A percentile compares a stretch with the other conserved stretches of the same genome.
Conservation (phyloP, 169 alveolate genomes). For the Plasmodium malariae region DNA sequence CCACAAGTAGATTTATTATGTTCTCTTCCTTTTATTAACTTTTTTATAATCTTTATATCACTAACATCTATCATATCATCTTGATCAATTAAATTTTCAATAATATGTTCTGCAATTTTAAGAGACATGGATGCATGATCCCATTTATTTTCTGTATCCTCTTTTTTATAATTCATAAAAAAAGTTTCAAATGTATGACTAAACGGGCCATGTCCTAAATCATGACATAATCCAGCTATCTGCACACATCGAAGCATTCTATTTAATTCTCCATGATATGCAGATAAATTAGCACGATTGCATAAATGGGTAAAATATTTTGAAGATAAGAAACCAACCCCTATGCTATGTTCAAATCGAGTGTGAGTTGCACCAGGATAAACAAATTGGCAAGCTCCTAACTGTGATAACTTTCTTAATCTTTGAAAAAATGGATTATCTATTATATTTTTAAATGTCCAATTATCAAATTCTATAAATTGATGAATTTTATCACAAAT, state of each 20-base stretch:
- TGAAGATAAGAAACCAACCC: constrained; percentile 89
- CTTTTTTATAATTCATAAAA: constrained; percentile 52
- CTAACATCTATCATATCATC: constrained; percentile 74
- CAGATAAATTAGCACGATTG: constrained; percentile 46
- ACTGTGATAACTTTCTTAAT: constrained; percentile 89
- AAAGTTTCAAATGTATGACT: constrained; percentile 91
- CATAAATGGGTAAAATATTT: constrained; percentile 84
- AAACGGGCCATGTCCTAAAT: constrained; percentile 95
- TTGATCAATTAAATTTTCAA: constrained; percentile 57
- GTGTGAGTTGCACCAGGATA: constrained; percentile 94
- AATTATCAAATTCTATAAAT: constrained; percentile 79
- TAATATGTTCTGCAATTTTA: constrained; percentile 80
- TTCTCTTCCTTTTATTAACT: constrained; percentile 53
- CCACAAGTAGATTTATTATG: constrained; percentile 33
- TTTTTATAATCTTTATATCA: constrained; percentile 50
- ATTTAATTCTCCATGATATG: constrained; percentile 46
- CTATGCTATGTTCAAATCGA: constrained; percentile 93
- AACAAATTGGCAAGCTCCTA: constrained; percentile 89
- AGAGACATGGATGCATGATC: constrained; percentile 85
- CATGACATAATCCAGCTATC: constrained; percentile 94
- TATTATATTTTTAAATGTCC: constrained; percentile 83
- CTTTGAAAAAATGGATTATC: constrained; percentile 92
- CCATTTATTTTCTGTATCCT: constrained; percentile 78
- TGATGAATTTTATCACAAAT: constrained; percentile 78
- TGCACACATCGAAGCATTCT: constrained; percentile 84